Evolutionary conservation across 225 moss, liverwort and hornwort species (phyloP).

Genomic region (Pseudoscleropodium purum): DNA sequence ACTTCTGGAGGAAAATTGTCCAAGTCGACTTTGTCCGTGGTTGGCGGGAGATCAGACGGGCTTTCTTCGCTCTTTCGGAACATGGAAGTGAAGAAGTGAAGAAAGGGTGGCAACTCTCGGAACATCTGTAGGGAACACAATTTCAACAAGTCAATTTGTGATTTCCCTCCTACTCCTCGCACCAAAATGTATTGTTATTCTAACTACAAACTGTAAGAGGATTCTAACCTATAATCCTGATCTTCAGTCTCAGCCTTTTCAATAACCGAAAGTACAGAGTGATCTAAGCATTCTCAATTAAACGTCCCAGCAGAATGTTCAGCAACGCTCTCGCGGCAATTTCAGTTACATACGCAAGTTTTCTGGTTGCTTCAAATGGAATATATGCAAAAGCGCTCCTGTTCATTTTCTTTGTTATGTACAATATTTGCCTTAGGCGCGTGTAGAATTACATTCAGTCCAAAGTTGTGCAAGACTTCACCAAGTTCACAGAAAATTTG

Average conservation of each 20-base stretch:
- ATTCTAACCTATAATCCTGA: too few relatives aligned
- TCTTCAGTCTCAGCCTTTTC: too few relatives aligned
- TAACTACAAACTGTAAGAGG: too few relatives aligned
- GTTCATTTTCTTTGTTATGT: neutral
- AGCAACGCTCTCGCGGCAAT: neutral
- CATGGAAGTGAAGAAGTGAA: neutral
- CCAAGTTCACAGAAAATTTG: neutral
- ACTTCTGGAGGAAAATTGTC: neutral
- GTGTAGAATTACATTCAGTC: neutral
- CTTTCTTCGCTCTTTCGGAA: neutral
- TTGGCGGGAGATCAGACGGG: neutral
- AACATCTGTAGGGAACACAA: neutral
- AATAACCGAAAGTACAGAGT: too few relatives aligned
- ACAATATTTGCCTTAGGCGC: neutral
- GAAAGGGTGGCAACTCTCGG: neutral
- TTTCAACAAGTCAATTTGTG: neutral
- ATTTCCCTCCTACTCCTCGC: neutral
- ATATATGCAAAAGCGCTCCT: neutral
- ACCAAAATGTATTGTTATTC: neutral
- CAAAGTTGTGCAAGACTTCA: neutral
- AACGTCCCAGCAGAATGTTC: neutral
- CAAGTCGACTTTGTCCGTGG: neutral
- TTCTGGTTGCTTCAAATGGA: neutral
- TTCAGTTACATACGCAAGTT: neutral
- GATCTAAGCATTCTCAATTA: too few relatives aligned